These are phyloP conservation scores for Malassezia vespertilionis DNA, from an alignment of 1,284 basidiomycete species.

Conservation along the genomic window DNA sequence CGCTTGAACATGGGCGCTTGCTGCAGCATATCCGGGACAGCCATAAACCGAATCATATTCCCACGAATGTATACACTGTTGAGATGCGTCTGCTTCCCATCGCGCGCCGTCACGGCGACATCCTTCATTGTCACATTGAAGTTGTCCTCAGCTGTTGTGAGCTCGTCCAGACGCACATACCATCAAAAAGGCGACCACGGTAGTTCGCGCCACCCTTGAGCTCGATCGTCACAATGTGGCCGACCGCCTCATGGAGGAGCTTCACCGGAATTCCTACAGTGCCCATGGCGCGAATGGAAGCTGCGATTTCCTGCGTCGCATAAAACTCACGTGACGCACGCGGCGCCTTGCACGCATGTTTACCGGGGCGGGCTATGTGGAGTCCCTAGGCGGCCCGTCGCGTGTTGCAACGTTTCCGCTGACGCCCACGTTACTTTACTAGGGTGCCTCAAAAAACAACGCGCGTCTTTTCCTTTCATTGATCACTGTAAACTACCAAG, in stretches of 20 bases:
- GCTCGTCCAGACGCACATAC: conserved; percentile 17
- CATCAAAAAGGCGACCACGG: conserved; percentile 86
- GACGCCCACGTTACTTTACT: not conserved
- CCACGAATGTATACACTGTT: conserved; percentile 99
- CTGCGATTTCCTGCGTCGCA: not conserved
- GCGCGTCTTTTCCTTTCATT: no score
- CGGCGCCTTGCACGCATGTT: conserved; percentile 2
- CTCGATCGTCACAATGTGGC: conserved; percentile 93
- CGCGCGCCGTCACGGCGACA: conserved; percentile 92
- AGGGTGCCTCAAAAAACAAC: no score
- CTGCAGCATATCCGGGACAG: conserved; percentile 97
- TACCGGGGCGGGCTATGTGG: conserved; percentile 1
- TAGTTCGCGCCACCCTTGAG: conserved; percentile 95
- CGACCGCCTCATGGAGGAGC: conserved; percentile 56
- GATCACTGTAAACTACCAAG: not conserved
- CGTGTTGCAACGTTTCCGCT: no score
- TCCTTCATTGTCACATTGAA: conserved; percentile 92
- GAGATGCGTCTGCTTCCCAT: conserved; percentile 96
- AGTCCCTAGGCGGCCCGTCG: no score
- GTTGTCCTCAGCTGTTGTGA: conserved; percentile 77
- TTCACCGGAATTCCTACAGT: conserved; percentile 49
- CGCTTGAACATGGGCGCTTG: conserved; percentile 99
- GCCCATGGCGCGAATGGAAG: conserved; percentile 21
- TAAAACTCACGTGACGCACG: conserved; percentile 3
- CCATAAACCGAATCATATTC: conserved; percentile 83